Base-by-base conservation (phyloP, 2,329 filamentous ascomycete species). In the Lachnellula occidentalis region DNA sequence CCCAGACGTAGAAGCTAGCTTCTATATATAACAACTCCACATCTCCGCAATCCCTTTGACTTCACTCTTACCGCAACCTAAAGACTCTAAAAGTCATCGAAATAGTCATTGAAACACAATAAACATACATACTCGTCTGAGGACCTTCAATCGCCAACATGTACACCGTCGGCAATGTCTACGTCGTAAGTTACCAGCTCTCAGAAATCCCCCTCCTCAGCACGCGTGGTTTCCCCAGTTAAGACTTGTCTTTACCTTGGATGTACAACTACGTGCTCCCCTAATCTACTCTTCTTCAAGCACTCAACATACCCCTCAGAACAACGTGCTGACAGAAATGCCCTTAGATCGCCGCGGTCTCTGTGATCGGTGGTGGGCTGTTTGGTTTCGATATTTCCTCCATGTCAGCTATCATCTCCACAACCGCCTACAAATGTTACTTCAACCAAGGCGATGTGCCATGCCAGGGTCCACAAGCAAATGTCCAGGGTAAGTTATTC, bases 321-420 rank as follows among this genome's bases (percentile, higher is more conserved):
- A 31, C 27, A 31, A 31, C 24, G 1, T 31, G 27, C 27, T 31
- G 27, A 31, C 27, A 31, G 24, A 24, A 31, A 9, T 11, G 27
- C 27, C 8, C 27, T 9, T 31, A 31, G 15, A 69, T 69, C 49
- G 62, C 66, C 49, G 67, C 67, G 7, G 64, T 67, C 17, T 59
- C 67, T 34, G 67, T 69, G 19, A 62, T 69, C 19, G 67, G 67
- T 27, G 67, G 66, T 50, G 66, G 58, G 17, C 56, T 68, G 2
- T 68, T 68, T 45, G 66, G 65, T 48, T 82, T 82, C 66, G 79
- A 82, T 58, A 80, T 82, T 55, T 76, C 75, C 27, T 81, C 78
- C 54, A 82, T 82, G 76, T 78, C 76, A 15, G 80, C 78, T 54
- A 81, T 81, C 64, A 77, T 81, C 57, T 76, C 75, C 27, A 76